Evolutionary conservation across 768 basidiomycete genomes (phyloP).

Genomic region (Mycena pura): DNA sequence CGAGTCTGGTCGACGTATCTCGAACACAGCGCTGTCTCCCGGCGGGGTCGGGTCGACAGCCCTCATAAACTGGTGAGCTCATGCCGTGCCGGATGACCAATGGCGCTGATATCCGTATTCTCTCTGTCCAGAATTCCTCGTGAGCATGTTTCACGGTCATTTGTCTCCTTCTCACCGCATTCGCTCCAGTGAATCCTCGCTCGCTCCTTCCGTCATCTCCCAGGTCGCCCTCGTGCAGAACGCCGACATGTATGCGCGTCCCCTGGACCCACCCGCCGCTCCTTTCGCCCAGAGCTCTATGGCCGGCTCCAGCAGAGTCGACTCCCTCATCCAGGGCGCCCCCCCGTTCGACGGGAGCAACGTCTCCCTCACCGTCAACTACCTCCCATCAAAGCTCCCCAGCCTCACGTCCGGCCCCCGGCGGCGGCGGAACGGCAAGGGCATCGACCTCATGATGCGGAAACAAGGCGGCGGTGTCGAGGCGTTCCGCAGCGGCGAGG

Average conservation of each 20-base stretch:
- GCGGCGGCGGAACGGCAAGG: constrained; percentile 42
- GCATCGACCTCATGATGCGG: constrained; percentile 45
- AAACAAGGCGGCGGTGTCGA: constrained; percentile 77
- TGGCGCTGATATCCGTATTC: neutral
- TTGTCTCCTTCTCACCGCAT: constrained; percentile 8
- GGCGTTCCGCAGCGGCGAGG: constrained; percentile 62
- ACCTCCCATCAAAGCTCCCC: constrained; percentile 80
- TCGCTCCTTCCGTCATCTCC: constrained; percentile 53
- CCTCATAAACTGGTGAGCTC: constrained; percentile 24
- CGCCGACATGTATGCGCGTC: constrained; percentile 42
- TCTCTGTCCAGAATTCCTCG: constrained; percentile 22
- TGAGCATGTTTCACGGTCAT: constrained; percentile 17
- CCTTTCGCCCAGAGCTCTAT: constrained; percentile 39
- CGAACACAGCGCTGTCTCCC: constrained; percentile 27
- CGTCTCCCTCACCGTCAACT: constrained; percentile 66
- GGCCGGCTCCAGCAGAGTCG: constrained; percentile 28
- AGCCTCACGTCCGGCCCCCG: constrained; percentile 50
- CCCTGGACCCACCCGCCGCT: constrained; percentile 42
- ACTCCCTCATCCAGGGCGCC: constrained; percentile 25
- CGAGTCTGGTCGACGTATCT: constrained; percentile 53
- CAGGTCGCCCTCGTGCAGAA: constrained; percentile 57
- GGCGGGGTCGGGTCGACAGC: constrained; percentile 20
- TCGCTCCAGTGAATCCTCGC: constrained; percentile 36
- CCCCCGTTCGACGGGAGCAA: constrained; percentile 28
- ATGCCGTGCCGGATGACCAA: constrained; percentile 32